A percentile compares a stretch with the other conserved stretches of the same genome.
Evolutionary conservation across 208 protist genomes (phyloP).

Genomic region (Wallacemonas sp.): DNA sequence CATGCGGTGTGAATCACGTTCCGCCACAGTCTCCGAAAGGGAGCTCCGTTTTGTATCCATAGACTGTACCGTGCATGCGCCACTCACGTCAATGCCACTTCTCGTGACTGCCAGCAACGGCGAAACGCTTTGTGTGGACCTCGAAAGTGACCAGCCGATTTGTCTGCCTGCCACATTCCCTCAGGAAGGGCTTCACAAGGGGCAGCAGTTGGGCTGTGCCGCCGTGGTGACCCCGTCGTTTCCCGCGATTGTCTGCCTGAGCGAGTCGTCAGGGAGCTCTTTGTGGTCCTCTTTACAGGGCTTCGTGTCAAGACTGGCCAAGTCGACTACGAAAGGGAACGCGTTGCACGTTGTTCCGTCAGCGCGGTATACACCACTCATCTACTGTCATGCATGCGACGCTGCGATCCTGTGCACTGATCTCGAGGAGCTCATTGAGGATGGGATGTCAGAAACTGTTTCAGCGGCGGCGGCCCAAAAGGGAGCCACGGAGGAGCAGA

Average conservation of each 20-base stretch:
- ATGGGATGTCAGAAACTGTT: slow-evolving; percentile 3
- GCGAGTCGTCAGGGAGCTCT: not conserved
- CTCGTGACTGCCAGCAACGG: not conserved
- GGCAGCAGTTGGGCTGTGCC: slow-evolving; percentile 3
- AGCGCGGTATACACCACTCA: not conserved
- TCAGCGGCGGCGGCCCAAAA: too few species aligned
- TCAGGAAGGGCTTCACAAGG: not conserved
- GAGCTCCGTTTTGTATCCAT: not conserved
- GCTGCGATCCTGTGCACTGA: not conserved
- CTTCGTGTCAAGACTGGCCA: slow-evolving; percentile 1
- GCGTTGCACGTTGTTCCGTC: not conserved
- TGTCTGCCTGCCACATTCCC: not conserved
- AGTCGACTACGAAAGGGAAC: not conserved
- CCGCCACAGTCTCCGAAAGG: not conserved
- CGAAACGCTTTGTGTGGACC: not conserved
- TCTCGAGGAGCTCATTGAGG: not conserved
- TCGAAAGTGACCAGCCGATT: not conserved
- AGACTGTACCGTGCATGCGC: slow-evolving; percentile 6
- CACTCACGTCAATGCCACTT: not conserved
- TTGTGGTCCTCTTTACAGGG: not conserved
- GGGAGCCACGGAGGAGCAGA: too few species aligned
- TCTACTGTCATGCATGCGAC: slow-evolving; percentile 8
- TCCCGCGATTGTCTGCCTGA: not conserved
- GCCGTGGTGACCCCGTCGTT: not conserved
- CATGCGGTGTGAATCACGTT: too few species aligned